These are phyloP conservation scores for Auriculariales sp. DNA, from an alignment of 768 basidiomycete genomes.

Conservation along the genomic window DNA sequence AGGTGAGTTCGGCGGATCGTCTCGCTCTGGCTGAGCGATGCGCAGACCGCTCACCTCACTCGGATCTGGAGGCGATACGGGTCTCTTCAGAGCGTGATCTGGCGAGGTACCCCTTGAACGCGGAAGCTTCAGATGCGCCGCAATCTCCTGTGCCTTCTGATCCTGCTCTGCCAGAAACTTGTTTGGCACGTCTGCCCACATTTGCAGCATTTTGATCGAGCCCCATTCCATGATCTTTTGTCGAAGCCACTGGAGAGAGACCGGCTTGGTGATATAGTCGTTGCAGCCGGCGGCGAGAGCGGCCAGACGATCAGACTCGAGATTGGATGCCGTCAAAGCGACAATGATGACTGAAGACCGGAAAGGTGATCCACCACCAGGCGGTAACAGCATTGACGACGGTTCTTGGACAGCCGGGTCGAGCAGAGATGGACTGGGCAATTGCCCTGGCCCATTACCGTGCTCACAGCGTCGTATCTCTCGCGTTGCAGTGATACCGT, in stretches of 20 bases:
- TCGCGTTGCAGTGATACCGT: slow-evolving; percentile 93
- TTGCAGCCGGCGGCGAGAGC: slow-evolving; percentile 99
- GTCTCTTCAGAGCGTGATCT: not conserved
- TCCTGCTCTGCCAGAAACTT: slow-evolving; percentile 5
- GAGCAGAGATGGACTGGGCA: not conserved
- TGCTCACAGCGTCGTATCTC: slow-evolving; percentile 57
- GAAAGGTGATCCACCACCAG: slow-evolving; percentile 34
- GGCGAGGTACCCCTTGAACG: slow-evolving; percentile 3
- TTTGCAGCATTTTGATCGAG: slow-evolving; percentile 85
- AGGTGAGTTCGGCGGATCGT: not conserved
- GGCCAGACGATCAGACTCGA: slow-evolving; percentile 89
- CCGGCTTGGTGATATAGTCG: slow-evolving; percentile 96
- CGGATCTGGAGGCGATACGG: not conserved
- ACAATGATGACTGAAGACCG: slow-evolving; percentile 96
- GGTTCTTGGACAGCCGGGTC: not conserved
- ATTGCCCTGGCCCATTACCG: not conserved
- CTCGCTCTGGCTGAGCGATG: no score
- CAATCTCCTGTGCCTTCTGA: slow-evolving; percentile 3
- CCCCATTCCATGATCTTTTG: slow-evolving; percentile 99
- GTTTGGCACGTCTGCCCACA: slow-evolving; percentile 64
- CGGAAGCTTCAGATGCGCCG: slow-evolving; percentile 7
- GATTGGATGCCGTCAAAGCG: slow-evolving; percentile 90
- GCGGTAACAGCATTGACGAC: not conserved
- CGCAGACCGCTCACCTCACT: not conserved
- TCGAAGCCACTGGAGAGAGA: slow-evolving; percentile 88